phyloP scores from a whole-genome alignment of 2,329 filamentous ascomycete genomes.

The Epichloe sp. region DNA sequence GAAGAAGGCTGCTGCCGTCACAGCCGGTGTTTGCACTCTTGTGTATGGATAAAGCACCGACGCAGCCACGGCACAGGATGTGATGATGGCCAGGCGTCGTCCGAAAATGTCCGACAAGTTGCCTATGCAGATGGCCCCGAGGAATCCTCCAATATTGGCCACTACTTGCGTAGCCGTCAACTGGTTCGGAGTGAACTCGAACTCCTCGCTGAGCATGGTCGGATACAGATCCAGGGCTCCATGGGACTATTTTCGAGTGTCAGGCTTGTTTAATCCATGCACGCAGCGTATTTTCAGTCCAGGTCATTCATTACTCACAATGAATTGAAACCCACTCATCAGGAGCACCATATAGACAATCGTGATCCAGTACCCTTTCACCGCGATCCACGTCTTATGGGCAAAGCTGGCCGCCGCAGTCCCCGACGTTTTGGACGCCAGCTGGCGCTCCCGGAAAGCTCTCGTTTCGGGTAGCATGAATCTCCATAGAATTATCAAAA shows the following conservation, averaged over 20 bases:
- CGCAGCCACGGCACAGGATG: background rate
- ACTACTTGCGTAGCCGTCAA: background rate
- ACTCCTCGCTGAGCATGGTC: background rate
- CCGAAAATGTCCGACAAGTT: background rate
- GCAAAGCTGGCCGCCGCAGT: background rate
- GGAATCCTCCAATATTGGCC: constrained; percentile 1
- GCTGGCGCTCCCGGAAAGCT: background rate
- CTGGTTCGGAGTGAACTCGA: background rate
- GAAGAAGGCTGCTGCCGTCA: constrained; percentile 1
- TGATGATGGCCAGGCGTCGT: constrained; percentile 1
- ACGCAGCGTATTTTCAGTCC: background rate
- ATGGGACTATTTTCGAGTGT: background rate
- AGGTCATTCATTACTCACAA: background rate
- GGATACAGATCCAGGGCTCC: background rate
- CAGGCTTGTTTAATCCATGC: background rate
- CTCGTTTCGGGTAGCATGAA: background rate
- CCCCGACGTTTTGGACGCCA: background rate
- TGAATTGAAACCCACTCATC: background rate
- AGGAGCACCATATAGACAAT: background rate
- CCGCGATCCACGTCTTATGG: background rate
- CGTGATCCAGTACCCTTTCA: background rate
- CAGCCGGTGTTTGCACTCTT: background rate
- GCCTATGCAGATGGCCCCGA: background rate
- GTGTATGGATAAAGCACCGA: constrained; percentile 1
- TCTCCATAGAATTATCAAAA: background rate